These are phyloP conservation scores for Prunus davidiana DNA, from an alignment of 306 rosid genomes.

Conservation along the genomic window DNA sequence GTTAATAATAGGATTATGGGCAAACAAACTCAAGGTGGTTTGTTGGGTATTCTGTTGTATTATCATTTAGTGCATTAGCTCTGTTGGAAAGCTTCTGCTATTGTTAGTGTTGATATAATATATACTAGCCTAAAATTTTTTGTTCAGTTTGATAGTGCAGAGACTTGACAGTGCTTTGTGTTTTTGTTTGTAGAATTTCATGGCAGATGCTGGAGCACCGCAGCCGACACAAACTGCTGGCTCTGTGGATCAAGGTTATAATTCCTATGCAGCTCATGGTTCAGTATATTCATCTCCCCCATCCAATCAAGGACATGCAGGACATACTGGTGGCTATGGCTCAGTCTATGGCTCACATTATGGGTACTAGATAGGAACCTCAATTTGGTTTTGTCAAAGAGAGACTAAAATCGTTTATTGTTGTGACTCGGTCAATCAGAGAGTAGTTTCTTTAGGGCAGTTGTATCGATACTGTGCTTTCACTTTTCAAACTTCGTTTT, in stretches of 20 bases:
- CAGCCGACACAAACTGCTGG: constrained; percentile 55
- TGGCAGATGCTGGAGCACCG: constrained; percentile 79
- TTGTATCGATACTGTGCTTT: constrained; percentile 3
- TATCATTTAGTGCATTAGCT: not conserved
- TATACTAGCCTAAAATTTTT: not conserved
- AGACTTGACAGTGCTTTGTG: not conserved
- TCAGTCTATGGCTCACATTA: constrained; percentile 76
- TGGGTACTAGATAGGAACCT: constrained; percentile 55
- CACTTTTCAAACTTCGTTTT: not conserved
- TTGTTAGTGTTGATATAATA: not conserved
- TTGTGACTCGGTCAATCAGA: constrained; percentile 17
- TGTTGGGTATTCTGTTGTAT: not conserved
- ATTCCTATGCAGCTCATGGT: constrained; percentile 62
- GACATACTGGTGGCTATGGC: constrained; percentile 63
- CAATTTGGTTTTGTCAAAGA: constrained; percentile 2
- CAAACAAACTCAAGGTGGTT: not conserved
- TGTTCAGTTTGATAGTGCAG: not conserved
- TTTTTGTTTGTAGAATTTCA: constrained; percentile 72
- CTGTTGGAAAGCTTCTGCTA: not conserved
- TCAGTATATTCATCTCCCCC: constrained; percentile 86
- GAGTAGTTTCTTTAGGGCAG: constrained; percentile 15
- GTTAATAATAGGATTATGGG: not conserved
- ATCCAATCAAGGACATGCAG: constrained; percentile 55
- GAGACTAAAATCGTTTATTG: constrained; percentile 6
- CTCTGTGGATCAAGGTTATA: constrained; percentile 71